phyloP scores from a whole-genome alignment of 2,329 filamentous ascomycete genomes.

The Cordyceps fumosorosea region DNA sequence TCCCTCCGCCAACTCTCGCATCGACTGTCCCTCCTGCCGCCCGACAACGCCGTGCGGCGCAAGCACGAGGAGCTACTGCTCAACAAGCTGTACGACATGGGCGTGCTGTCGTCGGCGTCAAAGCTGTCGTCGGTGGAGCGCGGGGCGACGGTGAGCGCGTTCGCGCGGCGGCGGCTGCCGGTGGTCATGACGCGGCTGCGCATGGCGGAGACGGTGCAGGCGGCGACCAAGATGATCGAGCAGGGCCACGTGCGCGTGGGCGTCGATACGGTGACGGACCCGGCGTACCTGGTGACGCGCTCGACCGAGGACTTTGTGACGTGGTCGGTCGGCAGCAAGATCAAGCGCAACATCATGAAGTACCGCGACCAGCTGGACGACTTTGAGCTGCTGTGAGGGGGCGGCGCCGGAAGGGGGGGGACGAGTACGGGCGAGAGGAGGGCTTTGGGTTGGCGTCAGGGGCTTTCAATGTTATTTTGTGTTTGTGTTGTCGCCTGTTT shows the following conservation, averaged over 20 bases:
- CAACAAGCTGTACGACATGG: slow-evolving; percentile 90
- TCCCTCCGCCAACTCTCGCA: slow-evolving; percentile 88
- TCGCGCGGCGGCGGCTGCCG: slow-evolving; percentile 75
- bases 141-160: slow-evolving; percentile 80
- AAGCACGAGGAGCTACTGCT: slow-evolving; percentile 84
- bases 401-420: too few relatives aligned
- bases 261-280: slow-evolving; percentile 82
- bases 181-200: slow-evolving; percentile 85
- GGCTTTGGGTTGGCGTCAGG: background rate
- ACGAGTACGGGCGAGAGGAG: background rate
- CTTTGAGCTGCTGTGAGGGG: slow-evolving; percentile 72
- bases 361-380: slow-evolving; percentile 94
- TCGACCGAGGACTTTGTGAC: slow-evolving; percentile 95
- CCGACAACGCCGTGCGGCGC: slow-evolving; percentile 66
- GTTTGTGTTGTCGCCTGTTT: background rate
- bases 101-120: slow-evolving; percentile 67
- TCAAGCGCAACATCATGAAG: slow-evolving; percentile 91
- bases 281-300: slow-evolving; percentile 80
- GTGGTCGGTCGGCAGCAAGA: slow-evolving; percentile 94
- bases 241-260: slow-evolving; percentile 90
- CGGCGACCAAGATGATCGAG: slow-evolving; percentile 82
- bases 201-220: slow-evolving; percentile 88
- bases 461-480: background rate
- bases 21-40: slow-evolving; percentile 74
- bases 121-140: slow-evolving; percentile 82